Conservation (phyloP, 768 basidiomycete genomes). For the Agaricus blazei region DNA sequence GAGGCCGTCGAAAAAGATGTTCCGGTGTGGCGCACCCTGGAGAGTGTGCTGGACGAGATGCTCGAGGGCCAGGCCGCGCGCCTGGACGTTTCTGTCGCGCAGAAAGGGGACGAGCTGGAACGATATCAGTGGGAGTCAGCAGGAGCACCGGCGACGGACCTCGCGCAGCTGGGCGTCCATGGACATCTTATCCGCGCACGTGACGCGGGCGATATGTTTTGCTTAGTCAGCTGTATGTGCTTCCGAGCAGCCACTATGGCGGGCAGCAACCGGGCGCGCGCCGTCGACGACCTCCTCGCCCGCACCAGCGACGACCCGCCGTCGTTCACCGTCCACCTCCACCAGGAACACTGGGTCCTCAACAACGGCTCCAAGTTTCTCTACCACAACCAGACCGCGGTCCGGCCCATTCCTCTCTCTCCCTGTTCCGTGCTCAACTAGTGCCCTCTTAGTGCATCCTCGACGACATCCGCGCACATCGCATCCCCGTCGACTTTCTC, state of each 20-base stretch:
- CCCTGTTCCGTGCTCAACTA: constrained; percentile 4
- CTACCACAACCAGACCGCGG: constrained; percentile 75
- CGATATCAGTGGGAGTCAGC: not conserved
- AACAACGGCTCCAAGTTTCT: constrained; percentile 79
- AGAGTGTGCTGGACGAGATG: constrained; percentile 81
- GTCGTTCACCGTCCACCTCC: constrained; percentile 75
- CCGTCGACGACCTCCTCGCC: constrained; percentile 54
- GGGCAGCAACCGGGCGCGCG: constrained; percentile 70
- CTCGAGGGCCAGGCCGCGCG: constrained; percentile 78
- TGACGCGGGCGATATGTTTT: not conserved
- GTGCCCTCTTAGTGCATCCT: constrained; percentile 53
- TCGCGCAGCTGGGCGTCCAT: constrained; percentile 46
- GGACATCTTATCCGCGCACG: not conserved
- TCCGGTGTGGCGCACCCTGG: constrained; percentile 61
- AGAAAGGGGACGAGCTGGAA: constrained; percentile 79
- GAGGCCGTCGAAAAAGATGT: constrained; percentile 68
- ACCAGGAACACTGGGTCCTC: constrained; percentile 78
- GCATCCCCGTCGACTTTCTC: constrained; percentile 83
- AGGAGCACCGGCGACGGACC: constrained; percentile 22
- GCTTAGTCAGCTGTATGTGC: constrained; percentile 5
- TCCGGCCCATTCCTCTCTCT: constrained; percentile 18
- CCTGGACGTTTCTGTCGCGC: constrained; percentile 82
- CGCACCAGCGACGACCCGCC: constrained; percentile 52
- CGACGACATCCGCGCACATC: constrained; percentile 77
- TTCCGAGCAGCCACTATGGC: constrained; percentile 42